phyloP scores from a whole-genome alignment of 805 yeast species.

The Saccharomyces cerevisiae region DNA sequence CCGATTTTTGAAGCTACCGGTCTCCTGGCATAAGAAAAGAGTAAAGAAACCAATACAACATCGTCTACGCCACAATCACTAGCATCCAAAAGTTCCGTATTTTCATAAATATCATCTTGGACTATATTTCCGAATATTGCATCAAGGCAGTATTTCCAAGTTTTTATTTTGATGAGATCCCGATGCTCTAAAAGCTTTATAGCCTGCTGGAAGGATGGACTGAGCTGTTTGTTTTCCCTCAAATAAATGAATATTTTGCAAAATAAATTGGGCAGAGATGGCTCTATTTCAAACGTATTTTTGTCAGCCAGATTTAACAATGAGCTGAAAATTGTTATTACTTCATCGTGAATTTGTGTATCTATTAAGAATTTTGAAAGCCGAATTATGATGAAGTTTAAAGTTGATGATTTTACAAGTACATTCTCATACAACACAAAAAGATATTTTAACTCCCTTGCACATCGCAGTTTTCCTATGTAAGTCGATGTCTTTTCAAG shows the following conservation, averaged over 20 bases:
- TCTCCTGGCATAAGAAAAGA: constrained; percentile 9
- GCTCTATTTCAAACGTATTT: constrained; percentile 3
- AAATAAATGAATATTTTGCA: constrained; percentile 7
- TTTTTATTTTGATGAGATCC: background rate
- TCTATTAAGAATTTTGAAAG: constrained; percentile 9
- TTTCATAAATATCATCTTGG: constrained; percentile 6
- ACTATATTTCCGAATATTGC: constrained; percentile 8
- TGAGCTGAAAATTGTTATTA: constrained; percentile 5
- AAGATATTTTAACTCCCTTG: constrained; percentile 16
- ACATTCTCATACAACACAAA: constrained; percentile 9
- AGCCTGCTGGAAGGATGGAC: constrained; percentile 1
- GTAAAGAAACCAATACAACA: constrained; percentile 12
- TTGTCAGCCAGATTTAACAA: constrained; percentile 5
- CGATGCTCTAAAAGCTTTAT: background rate
- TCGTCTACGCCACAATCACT: constrained; percentile 3
- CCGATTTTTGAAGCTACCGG: constrained; percentile 2
- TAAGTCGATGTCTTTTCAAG: constrained; percentile 6
- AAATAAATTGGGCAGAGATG: constrained; percentile 11
- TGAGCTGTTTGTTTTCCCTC: background rate
- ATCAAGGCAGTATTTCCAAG: constrained; percentile 11
- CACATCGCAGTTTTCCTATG: constrained; percentile 7
- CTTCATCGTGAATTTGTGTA: constrained; percentile 12
- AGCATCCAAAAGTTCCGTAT: constrained; percentile 9
- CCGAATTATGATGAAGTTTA: constrained; percentile 4
- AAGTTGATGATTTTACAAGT: constrained; percentile 1